These are phyloP conservation scores for Xylaria sp. DNA, from an alignment of 2,329 filamentous ascomycete genomes.

Conservation along the genomic window DNA sequence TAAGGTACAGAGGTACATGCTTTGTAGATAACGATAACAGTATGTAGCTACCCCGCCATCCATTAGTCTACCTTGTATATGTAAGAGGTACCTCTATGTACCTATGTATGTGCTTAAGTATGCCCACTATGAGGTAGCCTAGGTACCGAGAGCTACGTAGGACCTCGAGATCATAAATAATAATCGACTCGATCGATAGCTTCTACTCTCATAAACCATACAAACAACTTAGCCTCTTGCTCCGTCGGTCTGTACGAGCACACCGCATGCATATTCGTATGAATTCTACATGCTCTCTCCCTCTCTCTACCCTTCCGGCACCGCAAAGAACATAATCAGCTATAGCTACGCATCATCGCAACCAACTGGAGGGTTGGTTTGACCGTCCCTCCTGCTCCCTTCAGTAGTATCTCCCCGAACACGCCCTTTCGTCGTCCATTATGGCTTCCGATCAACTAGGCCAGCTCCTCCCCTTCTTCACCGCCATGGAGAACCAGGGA, in stretches of 20 bases:
- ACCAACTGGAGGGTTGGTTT: neutral
- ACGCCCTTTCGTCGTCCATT: constrained; percentile 15
- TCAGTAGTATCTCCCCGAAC: neutral
- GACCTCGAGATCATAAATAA: too few species aligned
- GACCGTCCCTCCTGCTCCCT: neutral
- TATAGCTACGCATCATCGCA: neutral
- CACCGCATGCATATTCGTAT: neutral
- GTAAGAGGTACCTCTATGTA: neutral
- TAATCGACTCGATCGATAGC: neutral
- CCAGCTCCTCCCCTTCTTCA: constrained; percentile 57
- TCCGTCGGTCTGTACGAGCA: neutral
- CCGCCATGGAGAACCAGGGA: constrained; percentile 59
- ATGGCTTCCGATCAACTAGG: constrained; percentile 54
- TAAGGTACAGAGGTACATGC: too few species aligned
- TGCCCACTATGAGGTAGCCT: neutral
- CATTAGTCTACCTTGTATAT: neutral
- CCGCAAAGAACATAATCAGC: neutral
- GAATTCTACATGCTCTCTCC: neutral
- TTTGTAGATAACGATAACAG: neutral
- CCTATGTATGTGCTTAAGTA: neutral
- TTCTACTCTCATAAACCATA: neutral
- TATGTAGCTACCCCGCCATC: constrained; percentile 26
- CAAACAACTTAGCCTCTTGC: neutral
- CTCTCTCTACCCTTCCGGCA: neutral
- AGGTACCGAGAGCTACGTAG: too few species aligned